These are phyloP conservation scores for Cornus florida DNA, from an alignment of 148 eudicot genomes.

Conservation along the genomic window DNA sequence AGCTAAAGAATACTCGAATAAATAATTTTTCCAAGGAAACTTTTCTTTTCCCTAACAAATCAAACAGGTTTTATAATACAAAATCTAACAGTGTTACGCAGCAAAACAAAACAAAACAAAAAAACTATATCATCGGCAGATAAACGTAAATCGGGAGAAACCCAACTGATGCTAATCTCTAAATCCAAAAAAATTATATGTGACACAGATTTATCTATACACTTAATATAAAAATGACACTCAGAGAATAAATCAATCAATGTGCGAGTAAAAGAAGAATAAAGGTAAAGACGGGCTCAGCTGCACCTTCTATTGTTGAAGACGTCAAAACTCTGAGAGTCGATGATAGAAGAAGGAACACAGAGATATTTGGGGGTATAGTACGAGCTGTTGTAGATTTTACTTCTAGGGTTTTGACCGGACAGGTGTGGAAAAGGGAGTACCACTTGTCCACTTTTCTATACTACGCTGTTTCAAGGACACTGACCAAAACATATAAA, in stretches of 20 bases:
- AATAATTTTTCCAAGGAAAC: too few relatives aligned
- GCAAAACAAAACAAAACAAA: background rate
- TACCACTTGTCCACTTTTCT: background rate
- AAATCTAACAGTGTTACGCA: background rate
- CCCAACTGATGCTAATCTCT: background rate
- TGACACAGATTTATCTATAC: too few relatives aligned
- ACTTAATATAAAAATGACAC: too few relatives aligned
- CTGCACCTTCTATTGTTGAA: background rate
- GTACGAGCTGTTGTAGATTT: too few relatives aligned
- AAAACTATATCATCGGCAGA: background rate
- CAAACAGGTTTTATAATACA: too few relatives aligned
- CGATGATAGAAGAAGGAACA: background rate
- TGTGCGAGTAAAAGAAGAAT: background rate
- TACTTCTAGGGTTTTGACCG: conserved; percentile 19
- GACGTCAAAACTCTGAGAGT: conserved; percentile 1
- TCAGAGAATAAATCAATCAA: background rate
- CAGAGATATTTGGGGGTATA: too few relatives aligned
- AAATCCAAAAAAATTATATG: background rate
- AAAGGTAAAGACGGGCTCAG: background rate
- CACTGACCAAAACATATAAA: too few relatives aligned
- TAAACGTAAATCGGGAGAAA: background rate
- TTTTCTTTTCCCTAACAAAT: too few relatives aligned
- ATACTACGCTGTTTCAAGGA: background rate
- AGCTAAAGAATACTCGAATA: too few relatives aligned
- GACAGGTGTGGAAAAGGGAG: too few relatives aligned